Conservation (phyloP, 1,284 basidiomycete species). For the Termitomyces sp. region DNA sequence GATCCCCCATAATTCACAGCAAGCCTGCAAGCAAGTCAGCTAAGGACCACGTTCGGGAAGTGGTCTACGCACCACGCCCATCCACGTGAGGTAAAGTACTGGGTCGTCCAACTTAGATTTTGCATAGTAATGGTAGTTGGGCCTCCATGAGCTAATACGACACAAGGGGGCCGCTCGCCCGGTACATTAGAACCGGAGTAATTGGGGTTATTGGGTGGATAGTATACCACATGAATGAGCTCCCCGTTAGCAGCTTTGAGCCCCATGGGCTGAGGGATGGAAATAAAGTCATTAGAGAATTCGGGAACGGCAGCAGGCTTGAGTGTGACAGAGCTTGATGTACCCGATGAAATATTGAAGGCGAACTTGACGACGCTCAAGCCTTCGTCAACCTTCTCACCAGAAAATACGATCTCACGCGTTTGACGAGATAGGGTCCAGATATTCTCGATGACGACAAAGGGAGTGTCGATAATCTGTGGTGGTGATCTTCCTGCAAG, state of each 20-base stretch:
- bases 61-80: constrained; percentile 47
- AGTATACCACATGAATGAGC: constrained; percentile 54
- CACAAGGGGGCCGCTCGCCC: constrained; percentile 58
- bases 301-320: constrained; percentile 26
- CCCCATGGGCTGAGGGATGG: constrained; percentile 42
- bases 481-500: constrained; percentile 30
- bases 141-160: constrained; percentile 63
- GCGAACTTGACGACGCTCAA: constrained; percentile 36
- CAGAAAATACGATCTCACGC: constrained; percentile 41
- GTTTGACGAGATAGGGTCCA: constrained; percentile 31
- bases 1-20: constrained; percentile 71
- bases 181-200: constrained; percentile 42
- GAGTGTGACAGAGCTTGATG: constrained; percentile 26
- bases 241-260: constrained; percentile 34
- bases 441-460: constrained; percentile 40
- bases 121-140: constrained; percentile 48
- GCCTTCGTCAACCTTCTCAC: constrained; percentile 37
- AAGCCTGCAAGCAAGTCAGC: constrained; percentile 37
- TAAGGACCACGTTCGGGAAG: background rate
- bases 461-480: constrained; percentile 39
- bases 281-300: constrained; percentile 30
- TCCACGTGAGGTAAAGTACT: constrained; percentile 66
- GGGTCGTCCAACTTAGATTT: constrained; percentile 46
- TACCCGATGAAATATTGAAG: constrained; percentile 16
- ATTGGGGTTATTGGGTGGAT: constrained; percentile 56